These are phyloP conservation scores for Stevia rebaudiana DNA, from an alignment of 140 eudicot species.

Conservation along the genomic window DNA sequence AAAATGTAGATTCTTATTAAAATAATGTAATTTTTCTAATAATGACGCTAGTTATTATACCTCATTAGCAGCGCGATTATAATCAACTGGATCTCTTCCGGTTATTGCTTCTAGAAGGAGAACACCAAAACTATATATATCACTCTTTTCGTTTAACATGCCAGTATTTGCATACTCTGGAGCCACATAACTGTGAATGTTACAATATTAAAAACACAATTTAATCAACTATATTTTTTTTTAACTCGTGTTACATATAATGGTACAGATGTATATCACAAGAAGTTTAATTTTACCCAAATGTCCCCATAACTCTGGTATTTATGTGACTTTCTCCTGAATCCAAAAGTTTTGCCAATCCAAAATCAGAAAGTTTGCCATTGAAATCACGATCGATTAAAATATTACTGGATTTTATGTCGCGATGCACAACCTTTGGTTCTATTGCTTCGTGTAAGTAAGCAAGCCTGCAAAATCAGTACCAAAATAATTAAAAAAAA, in stretches of 20 bases:
- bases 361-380: conserved; percentile 82
- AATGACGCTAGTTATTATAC: too few relatives aligned
- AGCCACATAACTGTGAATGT: conserved; percentile 69
- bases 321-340: conserved; percentile 91
- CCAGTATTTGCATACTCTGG: conserved; percentile 95
- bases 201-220: conserved; percentile 10
- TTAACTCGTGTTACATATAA: not conserved
- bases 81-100: conserved; percentile 82
- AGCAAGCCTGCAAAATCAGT: conserved; percentile 66
- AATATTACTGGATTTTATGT: conserved; percentile 90
- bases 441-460: conserved; percentile 93
- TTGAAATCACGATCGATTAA: conserved; percentile 76
- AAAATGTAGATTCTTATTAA: not conserved
- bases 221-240: not conserved
- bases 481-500: not conserved
- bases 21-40: not conserved
- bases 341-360: conserved; percentile 90
- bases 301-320: conserved; percentile 96
- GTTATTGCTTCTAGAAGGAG: conserved; percentile 73
- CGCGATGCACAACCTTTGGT: conserved; percentile 95
- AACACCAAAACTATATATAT: conserved; percentile 81
- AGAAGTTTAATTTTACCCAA: conserved; percentile 49
- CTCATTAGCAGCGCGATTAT: conserved; percentile 33
- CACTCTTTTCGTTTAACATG: conserved; percentile 86
- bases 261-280: not conserved